Base-by-base conservation (phyloP, 306 rosid species). In the Begonia peltatifolia region DNA sequence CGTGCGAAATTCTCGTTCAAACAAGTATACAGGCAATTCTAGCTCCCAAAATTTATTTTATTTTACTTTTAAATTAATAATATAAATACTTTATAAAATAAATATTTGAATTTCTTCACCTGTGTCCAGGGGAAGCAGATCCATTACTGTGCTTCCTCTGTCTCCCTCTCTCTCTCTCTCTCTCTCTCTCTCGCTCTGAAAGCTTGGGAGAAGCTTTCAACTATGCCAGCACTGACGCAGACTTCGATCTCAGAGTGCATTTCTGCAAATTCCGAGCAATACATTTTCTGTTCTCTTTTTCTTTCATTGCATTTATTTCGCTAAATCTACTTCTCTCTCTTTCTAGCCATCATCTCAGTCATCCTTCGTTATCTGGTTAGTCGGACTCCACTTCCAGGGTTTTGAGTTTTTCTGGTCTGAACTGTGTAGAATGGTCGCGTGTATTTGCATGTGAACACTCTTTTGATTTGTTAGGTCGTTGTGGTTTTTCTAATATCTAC, bases 141-240 rank as follows among this genome's bases (percentile, higher is more conserved):
- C 54, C 48, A 8, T 59, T 12, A 16, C 17, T 46, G 56, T 48
- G 17, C 11, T 30, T 12, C 11, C 11, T 9, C 46, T 42, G n/a
- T n/a, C n/a, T n/a, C n/a, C n/a, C 13, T 7, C 47, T 42, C 59
- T 30, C 48, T 16, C 65, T 16, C 58, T 46, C 46, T 42, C 13
- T 7, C 47, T 42, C 46, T 42, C 13, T 7, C 47, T 42, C 59
- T 30, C 48, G 13, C 65, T 16, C 58, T 46, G 54, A 43, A 49
- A 46, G 15, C 63, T 52, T 16, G 50, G 10, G 10, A 20, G 11
- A 62, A 69, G 23, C 57, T 52, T 51, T 66, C 66, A 35, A 76
- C 87, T 68, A 90, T 86, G 95, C 69, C 82, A 41, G 76, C 80
- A 71, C 76, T 41, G 94, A 79, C 43, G 74, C 73, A 51, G 95